Evolutionary conservation across 2,329 filamentous ascomycete species (phyloP).

Genomic region (Echinosphaeria canescens): DNA sequence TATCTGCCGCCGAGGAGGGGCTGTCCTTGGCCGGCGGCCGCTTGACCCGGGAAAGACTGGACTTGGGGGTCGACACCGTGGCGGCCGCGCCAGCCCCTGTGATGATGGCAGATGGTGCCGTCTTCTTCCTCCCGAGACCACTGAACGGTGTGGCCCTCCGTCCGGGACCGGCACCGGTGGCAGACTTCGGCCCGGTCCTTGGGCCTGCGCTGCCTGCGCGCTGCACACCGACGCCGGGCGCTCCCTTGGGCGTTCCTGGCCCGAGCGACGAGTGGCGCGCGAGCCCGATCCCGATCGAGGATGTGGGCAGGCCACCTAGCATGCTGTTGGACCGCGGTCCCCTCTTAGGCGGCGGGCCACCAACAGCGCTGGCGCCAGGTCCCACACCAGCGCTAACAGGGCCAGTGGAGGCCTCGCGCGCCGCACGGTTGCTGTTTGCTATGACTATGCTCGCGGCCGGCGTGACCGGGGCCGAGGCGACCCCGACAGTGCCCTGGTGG

Average conservation of each 20-base stretch:
- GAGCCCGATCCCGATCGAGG: slow-evolving; percentile 31
- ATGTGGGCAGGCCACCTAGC: slow-evolving; percentile 20
- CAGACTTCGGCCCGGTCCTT: slow-evolving; percentile 18
- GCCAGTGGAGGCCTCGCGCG: slow-evolving; percentile 34
- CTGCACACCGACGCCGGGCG: slow-evolving; percentile 8
- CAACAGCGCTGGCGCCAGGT: no score
- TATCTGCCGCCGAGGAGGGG: slow-evolving; percentile 39
- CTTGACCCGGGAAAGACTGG: slow-evolving; percentile 39
- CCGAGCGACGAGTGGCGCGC: slow-evolving; percentile 41
- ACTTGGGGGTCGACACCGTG: no score
- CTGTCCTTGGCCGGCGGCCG: slow-evolving; percentile 35
- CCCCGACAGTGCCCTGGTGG: no score
- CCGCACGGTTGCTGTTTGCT: slow-evolving; percentile 29
- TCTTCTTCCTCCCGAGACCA: slow-evolving; percentile 22
- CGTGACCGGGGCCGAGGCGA: slow-evolving; percentile 37
- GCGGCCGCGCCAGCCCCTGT: no score
- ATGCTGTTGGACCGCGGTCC: slow-evolving; percentile 24
- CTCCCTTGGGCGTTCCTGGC: slow-evolving; percentile 35
- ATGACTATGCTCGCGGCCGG: slow-evolving; percentile 38
- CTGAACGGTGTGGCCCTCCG: slow-evolving; percentile 23
- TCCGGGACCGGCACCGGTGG: no score
- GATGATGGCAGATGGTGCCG: no score
- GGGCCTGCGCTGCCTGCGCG: slow-evolving; percentile 37
- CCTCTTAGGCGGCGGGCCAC: no score
- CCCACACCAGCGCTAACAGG: no score